Conservation (phyloP, 2,329 filamentous ascomycete species). For the Phoma sp. region DNA sequence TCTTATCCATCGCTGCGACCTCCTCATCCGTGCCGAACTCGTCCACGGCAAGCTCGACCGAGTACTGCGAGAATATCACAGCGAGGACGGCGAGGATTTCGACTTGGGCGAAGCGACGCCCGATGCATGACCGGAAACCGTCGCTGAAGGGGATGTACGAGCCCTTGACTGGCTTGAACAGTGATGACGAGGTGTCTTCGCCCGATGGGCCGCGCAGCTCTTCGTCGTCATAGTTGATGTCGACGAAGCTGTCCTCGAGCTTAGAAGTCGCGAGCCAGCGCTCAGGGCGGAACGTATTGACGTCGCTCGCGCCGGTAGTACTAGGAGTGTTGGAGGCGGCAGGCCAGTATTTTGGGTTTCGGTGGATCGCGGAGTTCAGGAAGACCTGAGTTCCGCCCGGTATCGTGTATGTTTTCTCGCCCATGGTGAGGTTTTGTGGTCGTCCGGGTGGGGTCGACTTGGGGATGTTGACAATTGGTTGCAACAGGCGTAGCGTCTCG, state of each 20-base stretch:
- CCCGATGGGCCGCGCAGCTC: conserved; percentile 67
- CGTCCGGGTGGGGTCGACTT: conserved; percentile 62
- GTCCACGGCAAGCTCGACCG: conserved; percentile 72
- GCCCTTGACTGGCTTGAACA: conserved; percentile 61
- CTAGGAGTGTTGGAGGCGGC: conserved; percentile 46
- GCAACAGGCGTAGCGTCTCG: conserved; percentile 76
- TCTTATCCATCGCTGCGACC: conserved; percentile 51
- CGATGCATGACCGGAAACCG: conserved; percentile 63
- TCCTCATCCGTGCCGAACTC: conserved; percentile 53
- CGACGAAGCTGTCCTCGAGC: conserved; percentile 35
- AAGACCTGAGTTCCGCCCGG: conserved; percentile 65
- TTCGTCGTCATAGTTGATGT: conserved; percentile 56
- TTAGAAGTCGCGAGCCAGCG: conserved; percentile 67
- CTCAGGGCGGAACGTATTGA: conserved; percentile 74
- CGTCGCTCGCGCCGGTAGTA: conserved; percentile 52
- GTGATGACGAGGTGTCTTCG: conserved; percentile 66
- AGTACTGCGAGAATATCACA: conserved; percentile 64
- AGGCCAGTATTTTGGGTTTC: conserved; percentile 78
- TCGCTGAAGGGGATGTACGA: conserved; percentile 65
- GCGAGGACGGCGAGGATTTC: conserved; percentile 63
- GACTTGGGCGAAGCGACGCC: conserved; percentile 64
- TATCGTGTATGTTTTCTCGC: conserved; percentile 65
- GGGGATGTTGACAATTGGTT: conserved; percentile 74
- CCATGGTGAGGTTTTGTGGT: conserved; percentile 65
- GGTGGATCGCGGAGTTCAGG: conserved; percentile 64